A percentile compares a stretch with the other conserved stretches of the same genome.
phyloP scores from a whole-genome alignment of 2,329 filamentous ascomycete genomes.

The Apiospora marii region DNA sequence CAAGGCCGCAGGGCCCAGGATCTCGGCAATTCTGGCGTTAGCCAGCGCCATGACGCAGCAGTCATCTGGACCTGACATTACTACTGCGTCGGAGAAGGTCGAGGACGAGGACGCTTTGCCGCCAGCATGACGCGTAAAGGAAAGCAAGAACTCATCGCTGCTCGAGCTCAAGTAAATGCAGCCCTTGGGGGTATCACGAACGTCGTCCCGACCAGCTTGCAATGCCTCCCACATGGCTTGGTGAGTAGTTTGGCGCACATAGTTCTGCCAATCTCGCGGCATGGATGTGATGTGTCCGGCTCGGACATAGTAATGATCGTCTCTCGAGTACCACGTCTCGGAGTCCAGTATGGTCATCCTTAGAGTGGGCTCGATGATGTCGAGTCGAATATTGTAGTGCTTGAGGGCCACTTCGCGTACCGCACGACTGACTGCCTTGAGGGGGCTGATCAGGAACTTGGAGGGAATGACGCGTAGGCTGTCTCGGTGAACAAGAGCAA shows the following conservation, averaged over 20 bases:
- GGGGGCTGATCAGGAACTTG: neutral
- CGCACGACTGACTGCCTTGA: neutral
- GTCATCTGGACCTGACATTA: too few relatives aligned
- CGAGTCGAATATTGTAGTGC: neutral
- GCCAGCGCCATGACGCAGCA: neutral
- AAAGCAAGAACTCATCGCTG: neutral
- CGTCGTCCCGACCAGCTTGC: neutral
- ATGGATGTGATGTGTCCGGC: neutral
- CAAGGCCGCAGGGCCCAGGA: neutral
- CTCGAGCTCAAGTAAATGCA: neutral
- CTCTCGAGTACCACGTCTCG: neutral
- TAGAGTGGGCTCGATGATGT: neutral
- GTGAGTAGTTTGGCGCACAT: neutral
- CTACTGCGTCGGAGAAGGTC: too few relatives aligned
- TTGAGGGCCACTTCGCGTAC: neutral
- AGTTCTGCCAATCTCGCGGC: neutral
- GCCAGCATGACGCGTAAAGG: too few relatives aligned
- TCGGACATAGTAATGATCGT: too few relatives aligned
- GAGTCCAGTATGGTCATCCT: neutral
- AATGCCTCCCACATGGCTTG: too few relatives aligned
- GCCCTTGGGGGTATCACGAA: neutral
- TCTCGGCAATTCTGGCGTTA: neutral
- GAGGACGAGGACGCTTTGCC: too few relatives aligned
- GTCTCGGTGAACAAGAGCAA: neutral
- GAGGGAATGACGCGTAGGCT: neutral